Conservation (phyloP, 23 red algal genomes). For the Gracilaria vermiculophylla region DNA sequence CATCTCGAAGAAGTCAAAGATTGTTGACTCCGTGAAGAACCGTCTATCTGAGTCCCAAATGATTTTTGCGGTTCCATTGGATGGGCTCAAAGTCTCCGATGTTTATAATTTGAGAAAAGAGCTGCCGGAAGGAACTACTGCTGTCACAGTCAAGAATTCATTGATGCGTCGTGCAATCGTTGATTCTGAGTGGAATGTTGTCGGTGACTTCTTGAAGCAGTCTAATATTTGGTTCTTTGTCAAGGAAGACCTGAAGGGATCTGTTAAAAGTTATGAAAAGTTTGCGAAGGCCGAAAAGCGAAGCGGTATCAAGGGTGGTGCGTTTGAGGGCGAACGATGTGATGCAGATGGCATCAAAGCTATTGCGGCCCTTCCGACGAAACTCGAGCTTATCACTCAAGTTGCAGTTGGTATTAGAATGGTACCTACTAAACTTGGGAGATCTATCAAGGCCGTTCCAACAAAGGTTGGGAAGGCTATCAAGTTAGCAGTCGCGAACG, state of each 20-base stretch:
- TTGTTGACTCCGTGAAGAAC: constrained; percentile 49
- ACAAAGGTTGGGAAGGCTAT: constrained; percentile 83
- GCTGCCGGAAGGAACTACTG: constrained; percentile 66
- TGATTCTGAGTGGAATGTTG: constrained; percentile 45
- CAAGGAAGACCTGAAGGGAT: constrained; percentile 67
- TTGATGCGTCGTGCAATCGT: constrained; percentile 84
- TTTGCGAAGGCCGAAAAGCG: constrained; percentile 52
- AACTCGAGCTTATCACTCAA: constrained; percentile 84
- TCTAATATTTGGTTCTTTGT: constrained; percentile 93
- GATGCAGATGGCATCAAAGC: constrained; percentile 67
- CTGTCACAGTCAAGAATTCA: constrained; percentile 85
- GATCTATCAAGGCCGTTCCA: constrained; percentile 74
- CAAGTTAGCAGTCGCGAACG: constrained; percentile 73
- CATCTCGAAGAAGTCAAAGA: constrained; percentile 28
- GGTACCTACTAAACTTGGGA: constrained; percentile 81
- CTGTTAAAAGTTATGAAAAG: constrained; percentile 55
- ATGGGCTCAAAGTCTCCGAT: constrained; percentile 56
- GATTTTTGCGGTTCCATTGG: constrained; percentile 66
- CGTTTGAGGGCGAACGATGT: constrained; percentile 64
- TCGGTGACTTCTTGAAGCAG: constrained; percentile 35
- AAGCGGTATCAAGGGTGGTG: constrained; percentile 64
- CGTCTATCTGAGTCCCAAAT: constrained; percentile 16
- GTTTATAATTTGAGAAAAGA: constrained; percentile 55
- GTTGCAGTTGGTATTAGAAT: constrained; percentile 82
- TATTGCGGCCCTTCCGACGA: constrained; percentile 76